Evolutionary conservation across 352 stramenopile species (phyloP), one percentile per base, ranked within the genome.

Genomic region (Phytophthora chlamydospora): DNA sequence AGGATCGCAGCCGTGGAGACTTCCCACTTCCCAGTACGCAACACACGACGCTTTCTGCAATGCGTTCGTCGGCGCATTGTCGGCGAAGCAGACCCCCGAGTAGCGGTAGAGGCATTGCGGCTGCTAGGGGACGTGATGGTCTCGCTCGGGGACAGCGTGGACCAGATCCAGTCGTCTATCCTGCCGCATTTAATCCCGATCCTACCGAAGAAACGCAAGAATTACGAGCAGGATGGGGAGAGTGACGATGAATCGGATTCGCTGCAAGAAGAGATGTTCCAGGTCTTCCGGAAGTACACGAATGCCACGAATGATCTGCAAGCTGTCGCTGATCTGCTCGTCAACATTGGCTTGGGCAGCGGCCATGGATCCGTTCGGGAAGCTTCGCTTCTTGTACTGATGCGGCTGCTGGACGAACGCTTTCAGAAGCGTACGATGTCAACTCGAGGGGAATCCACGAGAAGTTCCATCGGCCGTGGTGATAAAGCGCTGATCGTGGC

Each of bases 121-220:
- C 36, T 93, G 27, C 52, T 91, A n/a, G 64, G 41, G n/a, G 82
- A 91, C 32, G 68, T 93, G 42, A 83, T 91, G 63, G 44, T 73
- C n/a, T 76, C 85, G 14, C 62, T 93, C 4, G 76, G 78, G 5
- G 72, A 84, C 44, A 76, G 85, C 48, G 59, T 90, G 2, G 80
- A 91, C 16, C 84, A 90, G 59, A 79, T 93, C 45, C 45, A 88
- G 10, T 73, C 83, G 19, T 87, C 80, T 9, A 80, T 93, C 31
- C 58, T 93, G 7, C 82, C 80, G 29, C 82, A 90, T 62, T 56
- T 93, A n/a, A 71, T 90, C 14, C 49, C 69, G 24, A 72, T 61
- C 36, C 58, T 93, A 33, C 55, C 78, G 1, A 46, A 62, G 45
- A 40, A 55, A n/a, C 17, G 36, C 31, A 63, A 58, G 46, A 49